Conservation (phyloP, 306 rosid genomes). For the Cicer arietinum region DNA sequence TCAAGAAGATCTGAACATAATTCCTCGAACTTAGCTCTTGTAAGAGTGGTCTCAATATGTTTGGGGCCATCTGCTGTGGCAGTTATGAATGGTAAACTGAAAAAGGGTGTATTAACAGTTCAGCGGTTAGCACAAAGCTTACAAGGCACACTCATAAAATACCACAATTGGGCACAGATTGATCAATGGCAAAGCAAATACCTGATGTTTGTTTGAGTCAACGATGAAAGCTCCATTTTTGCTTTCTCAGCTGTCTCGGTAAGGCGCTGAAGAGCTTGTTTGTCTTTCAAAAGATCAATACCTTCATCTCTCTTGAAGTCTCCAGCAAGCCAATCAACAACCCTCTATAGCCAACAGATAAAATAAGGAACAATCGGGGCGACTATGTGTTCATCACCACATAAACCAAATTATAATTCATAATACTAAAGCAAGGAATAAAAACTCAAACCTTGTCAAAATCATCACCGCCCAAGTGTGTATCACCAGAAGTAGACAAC, state of each 20-base stretch:
- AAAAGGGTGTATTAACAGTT: background rate
- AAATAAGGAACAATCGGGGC: conserved; percentile 1
- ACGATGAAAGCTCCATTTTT: conserved; percentile 92
- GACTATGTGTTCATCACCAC: background rate
- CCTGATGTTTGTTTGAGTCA: conserved; percentile 94
- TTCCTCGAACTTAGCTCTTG: conserved; percentile 94
- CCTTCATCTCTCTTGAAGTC: conserved; percentile 87
- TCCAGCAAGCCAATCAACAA: conserved; percentile 90
- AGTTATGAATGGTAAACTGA: conserved; percentile 94
- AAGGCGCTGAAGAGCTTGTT: conserved; percentile 97
- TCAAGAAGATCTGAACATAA: conserved; percentile 92
- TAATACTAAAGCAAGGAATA: background rate
- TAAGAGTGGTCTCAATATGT: conserved; percentile 91
- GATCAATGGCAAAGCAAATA: conserved; percentile 22
- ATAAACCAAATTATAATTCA: background rate
- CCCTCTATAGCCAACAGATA: conserved; percentile 58
- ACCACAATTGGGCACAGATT: background rate
- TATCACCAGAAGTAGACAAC: conserved; percentile 95
- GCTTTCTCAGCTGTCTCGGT: conserved; percentile 99
- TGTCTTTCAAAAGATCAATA: conserved; percentile 87
- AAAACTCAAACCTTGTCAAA: conserved; percentile 73
- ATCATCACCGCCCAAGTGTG: conserved; percentile 99
- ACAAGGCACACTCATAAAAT: background rate
- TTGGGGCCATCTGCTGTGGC: conserved; percentile 97
- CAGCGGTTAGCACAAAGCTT: background rate